Evolutionary conservation across 2,329 filamentous ascomycete genomes (phyloP).

Genomic region (Juglanconis oblonga): DNA sequence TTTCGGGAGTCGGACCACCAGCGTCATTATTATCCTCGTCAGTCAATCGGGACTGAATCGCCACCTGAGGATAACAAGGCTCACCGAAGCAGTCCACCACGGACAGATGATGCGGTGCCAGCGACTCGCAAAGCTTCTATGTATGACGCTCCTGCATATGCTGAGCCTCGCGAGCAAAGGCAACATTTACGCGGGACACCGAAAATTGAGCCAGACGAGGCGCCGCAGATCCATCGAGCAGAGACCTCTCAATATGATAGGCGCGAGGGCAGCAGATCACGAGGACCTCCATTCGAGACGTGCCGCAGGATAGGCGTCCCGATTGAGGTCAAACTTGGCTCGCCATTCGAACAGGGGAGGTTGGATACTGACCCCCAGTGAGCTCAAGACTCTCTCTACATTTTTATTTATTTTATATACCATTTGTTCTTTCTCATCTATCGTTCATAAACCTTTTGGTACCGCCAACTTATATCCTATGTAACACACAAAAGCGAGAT

Average conservation of each 20-base stretch:
- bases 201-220: not conserved
- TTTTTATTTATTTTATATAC: not conserved
- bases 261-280: not conserved
- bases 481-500: not conserved
- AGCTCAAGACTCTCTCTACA: not conserved
- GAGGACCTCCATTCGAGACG: not conserved
- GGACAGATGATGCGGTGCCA: not conserved
- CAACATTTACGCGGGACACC: not conserved
- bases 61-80: not conserved
- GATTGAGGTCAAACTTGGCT: constrained; percentile 16
- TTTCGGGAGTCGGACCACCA: not conserved
- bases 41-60: not conserved
- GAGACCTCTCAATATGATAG: not conserved
- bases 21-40: not conserved
- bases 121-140: not conserved
- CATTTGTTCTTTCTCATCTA: not conserved
- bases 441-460: not conserved
- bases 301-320: not conserved
- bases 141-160: not conserved
- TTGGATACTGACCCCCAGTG: not conserved
- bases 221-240: not conserved
- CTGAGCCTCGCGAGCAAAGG: not conserved
- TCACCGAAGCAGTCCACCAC: not conserved
- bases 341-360: constrained; percentile 12
- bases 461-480: not conserved